A percentile compares a stretch with the other conserved stretches of the same genome.
These are phyloP conservation scores for Pezicula rhizophila DNA, from an alignment of 2,329 filamentous ascomycete species.

Conservation along the genomic window DNA sequence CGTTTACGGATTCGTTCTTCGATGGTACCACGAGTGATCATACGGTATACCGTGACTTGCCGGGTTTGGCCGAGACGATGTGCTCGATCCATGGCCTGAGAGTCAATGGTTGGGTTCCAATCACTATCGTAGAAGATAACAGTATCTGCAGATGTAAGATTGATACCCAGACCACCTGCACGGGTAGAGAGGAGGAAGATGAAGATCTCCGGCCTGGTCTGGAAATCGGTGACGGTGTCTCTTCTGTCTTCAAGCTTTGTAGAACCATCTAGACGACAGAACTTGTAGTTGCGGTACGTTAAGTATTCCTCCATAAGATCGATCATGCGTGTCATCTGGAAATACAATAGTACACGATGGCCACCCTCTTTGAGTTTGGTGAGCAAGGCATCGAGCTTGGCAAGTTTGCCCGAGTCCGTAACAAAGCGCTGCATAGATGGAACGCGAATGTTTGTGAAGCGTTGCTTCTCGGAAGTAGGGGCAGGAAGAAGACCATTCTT, in stretches of 20 bases:
- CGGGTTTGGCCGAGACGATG: constrained; percentile 94
- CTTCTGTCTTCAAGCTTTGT: constrained; percentile 96
- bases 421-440: constrained; percentile 98
- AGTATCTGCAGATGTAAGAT: constrained; percentile 90
- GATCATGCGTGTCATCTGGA: constrained; percentile 99
- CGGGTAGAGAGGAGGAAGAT: constrained; percentile 94
- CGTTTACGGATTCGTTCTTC: constrained; percentile 97
- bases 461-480: constrained; percentile 73
- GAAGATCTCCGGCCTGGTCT: constrained; percentile 89
- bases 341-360: constrained; percentile 93
- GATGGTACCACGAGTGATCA: constrained; percentile 94
- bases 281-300: constrained; percentile 98
- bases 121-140: constrained; percentile 99
- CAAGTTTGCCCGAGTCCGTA: constrained; percentile 93
- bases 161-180: constrained; percentile 96
- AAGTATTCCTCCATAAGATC: constrained; percentile 98
- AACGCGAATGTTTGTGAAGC: constrained; percentile 85
- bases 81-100: constrained; percentile 96
- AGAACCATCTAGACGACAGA: constrained; percentile 90
- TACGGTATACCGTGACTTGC: constrained; percentile 94
- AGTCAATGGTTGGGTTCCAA: constrained; percentile 99
- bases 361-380: constrained; percentile 85
- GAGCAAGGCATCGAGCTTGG: constrained; percentile 80
- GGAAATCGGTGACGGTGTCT: constrained; percentile 95
- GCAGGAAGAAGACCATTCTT: constrained; percentile 61